A percentile compares a stretch with the other conserved stretches of the same genome.
Conservation (phyloP, 2,329 filamentous ascomycete genomes). For the Didymella pinodella region DNA sequence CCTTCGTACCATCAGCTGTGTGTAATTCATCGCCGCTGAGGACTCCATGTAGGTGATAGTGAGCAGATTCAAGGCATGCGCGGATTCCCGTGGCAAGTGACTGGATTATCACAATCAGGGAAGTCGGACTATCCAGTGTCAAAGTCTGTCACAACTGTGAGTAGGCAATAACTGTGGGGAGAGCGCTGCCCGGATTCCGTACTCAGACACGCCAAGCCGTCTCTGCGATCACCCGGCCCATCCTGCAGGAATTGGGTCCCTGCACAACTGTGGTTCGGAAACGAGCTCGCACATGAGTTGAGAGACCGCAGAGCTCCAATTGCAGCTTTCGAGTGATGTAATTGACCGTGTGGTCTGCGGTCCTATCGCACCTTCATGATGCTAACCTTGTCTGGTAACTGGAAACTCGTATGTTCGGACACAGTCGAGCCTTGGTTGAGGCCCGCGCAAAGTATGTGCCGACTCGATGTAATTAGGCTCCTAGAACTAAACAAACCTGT, state of each 20-base stretch:
- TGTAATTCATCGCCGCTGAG: neutral
- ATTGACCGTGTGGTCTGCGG: neutral
- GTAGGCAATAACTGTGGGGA: neutral
- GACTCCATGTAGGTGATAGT: neutral
- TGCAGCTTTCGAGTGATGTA: neutral
- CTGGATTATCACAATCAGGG: neutral
- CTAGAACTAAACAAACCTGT: neutral
- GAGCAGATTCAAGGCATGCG: neutral
- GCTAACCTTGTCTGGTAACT: neutral
- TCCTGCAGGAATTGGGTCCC: neutral
- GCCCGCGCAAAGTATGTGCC: neutral
- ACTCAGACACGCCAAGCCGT: neutral
- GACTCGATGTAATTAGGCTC: neutral
- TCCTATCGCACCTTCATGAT: neutral
- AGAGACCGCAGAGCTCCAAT: neutral
- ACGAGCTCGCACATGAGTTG: neutral
- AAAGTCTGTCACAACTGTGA: neutral
- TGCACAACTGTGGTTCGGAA: neutral
- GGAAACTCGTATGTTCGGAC: neutral
- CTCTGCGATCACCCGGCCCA: neutral
- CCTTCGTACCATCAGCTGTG: neutral
- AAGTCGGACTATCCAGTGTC: neutral
- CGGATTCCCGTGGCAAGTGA: neutral
- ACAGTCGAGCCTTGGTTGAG: neutral
- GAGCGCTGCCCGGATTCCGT: neutral